Percentiles rank a stretch among this genome's conserved stretches.
Evolutionary conservation across 2,329 filamentous ascomycete genomes (phyloP).

Genomic region (Fusarium avenaceum): DNA sequence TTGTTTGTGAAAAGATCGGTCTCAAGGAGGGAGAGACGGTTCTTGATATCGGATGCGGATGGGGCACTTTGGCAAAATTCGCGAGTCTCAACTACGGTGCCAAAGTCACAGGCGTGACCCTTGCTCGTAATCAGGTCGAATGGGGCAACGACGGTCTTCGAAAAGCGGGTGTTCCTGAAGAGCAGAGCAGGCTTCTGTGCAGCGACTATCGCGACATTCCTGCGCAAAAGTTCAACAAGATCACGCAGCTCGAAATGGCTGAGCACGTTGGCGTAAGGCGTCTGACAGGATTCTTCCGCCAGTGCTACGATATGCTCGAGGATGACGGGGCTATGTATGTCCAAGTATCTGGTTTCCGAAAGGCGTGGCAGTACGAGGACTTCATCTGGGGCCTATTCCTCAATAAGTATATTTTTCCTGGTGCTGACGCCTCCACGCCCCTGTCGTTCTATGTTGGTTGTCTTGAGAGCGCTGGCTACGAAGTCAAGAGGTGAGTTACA

Average conservation of each 20-base stretch:
- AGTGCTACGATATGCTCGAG: slow-evolving; percentile 93
- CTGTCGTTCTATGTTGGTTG: slow-evolving; percentile 85
- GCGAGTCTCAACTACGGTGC: slow-evolving; percentile 91
- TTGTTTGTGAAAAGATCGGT: slow-evolving; percentile 94
- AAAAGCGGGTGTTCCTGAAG: slow-evolving; percentile 80
- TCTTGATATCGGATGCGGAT: slow-evolving; percentile 94
- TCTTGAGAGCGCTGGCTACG: slow-evolving; percentile 74
- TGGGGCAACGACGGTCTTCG: slow-evolving; percentile 92
- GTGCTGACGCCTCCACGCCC: slow-evolving; percentile 91
- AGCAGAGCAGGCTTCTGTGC: slow-evolving; percentile 89
- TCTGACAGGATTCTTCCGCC: slow-evolving; percentile 80
- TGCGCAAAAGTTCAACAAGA: slow-evolving; percentile 88
- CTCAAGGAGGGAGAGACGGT: slow-evolving; percentile 83
- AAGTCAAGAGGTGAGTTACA: slow-evolving; percentile 75
- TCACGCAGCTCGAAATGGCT: slow-evolving; percentile 96
- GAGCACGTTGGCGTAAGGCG: slow-evolving; percentile 95
- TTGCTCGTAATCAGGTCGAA: slow-evolving; percentile 91
- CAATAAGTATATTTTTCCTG: slow-evolving; percentile 98
- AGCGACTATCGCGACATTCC: slow-evolving; percentile 96
- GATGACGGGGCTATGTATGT: slow-evolving; percentile 95
- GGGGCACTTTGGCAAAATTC: slow-evolving; percentile 92
- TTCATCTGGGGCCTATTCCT: slow-evolving; percentile 97
- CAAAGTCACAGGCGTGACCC: slow-evolving; percentile 85
- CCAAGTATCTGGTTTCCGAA: slow-evolving; percentile 90
- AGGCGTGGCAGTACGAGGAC: slow-evolving; percentile 96